Evolutionary conservation across 306 rosid species (phyloP).

Genomic region (Ochetophila trinervis): DNA sequence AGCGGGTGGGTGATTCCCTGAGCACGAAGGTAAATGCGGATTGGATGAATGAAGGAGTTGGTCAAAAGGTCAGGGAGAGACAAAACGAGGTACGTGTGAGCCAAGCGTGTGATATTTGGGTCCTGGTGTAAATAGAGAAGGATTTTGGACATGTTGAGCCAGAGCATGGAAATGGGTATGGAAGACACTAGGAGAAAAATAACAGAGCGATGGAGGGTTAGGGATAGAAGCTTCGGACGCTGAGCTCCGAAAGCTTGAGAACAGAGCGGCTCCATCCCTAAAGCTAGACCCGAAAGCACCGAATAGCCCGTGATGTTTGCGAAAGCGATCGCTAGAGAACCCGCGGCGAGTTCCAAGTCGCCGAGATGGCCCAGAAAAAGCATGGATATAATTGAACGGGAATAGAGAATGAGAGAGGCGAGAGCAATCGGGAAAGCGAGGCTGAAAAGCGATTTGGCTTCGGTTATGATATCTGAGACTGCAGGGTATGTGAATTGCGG

Average conservation of each 20-base stretch:
- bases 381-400: conserved; percentile 81
- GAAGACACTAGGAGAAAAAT: conserved; percentile 57
- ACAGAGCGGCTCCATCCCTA: conserved; percentile 93
- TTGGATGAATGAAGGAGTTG: conserved; percentile 75
- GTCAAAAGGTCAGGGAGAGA: conserved; percentile 78
- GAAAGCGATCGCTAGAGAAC: conserved; percentile 82
- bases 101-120: conserved; percentile 37
- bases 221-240: conserved; percentile 62
- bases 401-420: conserved; percentile 72
- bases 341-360: conserved; percentile 62
- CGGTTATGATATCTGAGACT: conserved; percentile 26
- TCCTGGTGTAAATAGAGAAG: conserved; percentile 48
- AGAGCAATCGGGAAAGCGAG: conserved; percentile 63
- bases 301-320: conserved; percentile 93
- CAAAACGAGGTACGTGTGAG: conserved; percentile 56
- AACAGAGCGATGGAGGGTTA: conserved; percentile 76
- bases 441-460: conserved; percentile 49
- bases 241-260: conserved; percentile 93
- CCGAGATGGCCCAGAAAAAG: conserved; percentile 77
- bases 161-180: conserved; percentile 70
- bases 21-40: conserved; percentile 85
- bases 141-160: conserved; percentile 61
- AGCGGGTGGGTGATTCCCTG: conserved; percentile 73
- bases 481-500: neutral
- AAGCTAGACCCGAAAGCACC: conserved; percentile 68